A percentile compares a stretch with the other conserved stretches of the same genome.
phyloP scores from a whole-genome alignment of 2,329 filamentous ascomycete species.

The Shiraia sp. region DNA sequence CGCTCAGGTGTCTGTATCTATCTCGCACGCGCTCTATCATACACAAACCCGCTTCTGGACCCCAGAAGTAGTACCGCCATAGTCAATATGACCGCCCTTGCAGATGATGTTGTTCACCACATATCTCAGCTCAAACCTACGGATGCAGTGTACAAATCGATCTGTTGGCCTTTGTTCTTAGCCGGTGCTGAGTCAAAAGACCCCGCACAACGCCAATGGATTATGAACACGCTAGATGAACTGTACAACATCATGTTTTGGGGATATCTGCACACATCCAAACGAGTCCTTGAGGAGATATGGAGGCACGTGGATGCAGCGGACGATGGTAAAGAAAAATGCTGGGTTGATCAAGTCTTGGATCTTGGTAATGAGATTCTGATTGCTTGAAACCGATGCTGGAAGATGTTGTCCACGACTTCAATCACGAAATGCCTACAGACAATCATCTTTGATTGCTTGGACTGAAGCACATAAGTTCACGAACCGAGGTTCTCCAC shows the following conservation, averaged over 20 bases:
- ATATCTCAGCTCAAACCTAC: slow-evolving; percentile 53
- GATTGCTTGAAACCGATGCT: slow-evolving; percentile 33
- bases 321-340: slow-evolving; percentile 25
- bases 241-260: slow-evolving; percentile 43
- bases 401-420: neutral
- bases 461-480: neutral
- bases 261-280: slow-evolving; percentile 43
- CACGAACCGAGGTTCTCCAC: neutral
- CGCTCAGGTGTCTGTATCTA: slow-evolving; percentile 48
- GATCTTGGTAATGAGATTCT: slow-evolving; percentile 36
- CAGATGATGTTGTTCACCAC: slow-evolving; percentile 56
- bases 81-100: slow-evolving; percentile 44
- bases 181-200: slow-evolving; percentile 60
- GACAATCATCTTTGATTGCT: no score
- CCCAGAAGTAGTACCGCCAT: slow-evolving; percentile 43
- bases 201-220: slow-evolving; percentile 54
- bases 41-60: slow-evolving; percentile 45
- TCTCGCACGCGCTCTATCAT: slow-evolving; percentile 38
- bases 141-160: slow-evolving; percentile 62
- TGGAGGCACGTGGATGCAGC: slow-evolving; percentile 38
- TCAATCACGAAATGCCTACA: neutral
- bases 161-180: slow-evolving; percentile 64
- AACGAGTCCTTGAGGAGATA: slow-evolving; percentile 39
- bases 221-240: slow-evolving; percentile 50
- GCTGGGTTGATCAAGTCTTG: slow-evolving; percentile 42